These are phyloP conservation scores for Cantharellus cinnabarinus DNA, from an alignment of 768 basidiomycete genomes.

Conservation along the genomic window DNA sequence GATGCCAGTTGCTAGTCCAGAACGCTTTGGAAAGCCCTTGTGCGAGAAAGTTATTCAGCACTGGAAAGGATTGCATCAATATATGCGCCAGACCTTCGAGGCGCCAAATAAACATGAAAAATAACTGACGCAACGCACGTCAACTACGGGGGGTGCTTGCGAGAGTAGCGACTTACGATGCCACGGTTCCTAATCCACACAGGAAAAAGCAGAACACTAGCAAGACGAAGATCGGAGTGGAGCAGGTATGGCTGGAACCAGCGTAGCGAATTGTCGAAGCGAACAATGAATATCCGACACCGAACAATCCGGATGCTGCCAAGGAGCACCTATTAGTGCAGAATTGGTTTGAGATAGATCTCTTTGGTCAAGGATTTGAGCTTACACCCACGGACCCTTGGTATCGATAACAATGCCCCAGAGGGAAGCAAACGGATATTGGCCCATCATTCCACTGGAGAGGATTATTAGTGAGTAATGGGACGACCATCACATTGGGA, in stretches of 20 bases:
- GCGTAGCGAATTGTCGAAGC: conserved; percentile 23
- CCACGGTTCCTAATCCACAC: conserved; percentile 45
- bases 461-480: conserved; percentile 2
- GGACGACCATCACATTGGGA: background rate
- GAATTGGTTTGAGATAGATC: background rate
- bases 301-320: conserved; percentile 35
- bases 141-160: background rate
- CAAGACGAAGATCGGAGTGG: conserved; percentile 15
- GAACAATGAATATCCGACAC: conserved; percentile 40
- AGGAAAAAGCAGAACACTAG: conserved; percentile 39
- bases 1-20: conserved; percentile 11
- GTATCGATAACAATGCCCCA: conserved; percentile 49
- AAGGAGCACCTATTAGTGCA: conserved; percentile 31
- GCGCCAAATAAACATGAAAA: conserved; percentile 62
- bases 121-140: conserved; percentile 21
- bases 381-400: conserved; percentile 36
- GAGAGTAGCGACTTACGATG: conserved; percentile 34
- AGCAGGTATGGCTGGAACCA: background rate
- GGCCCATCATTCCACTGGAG: conserved; percentile 56
- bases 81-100: conserved; percentile 29
- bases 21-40: conserved; percentile 1
- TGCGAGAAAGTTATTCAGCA: background rate
- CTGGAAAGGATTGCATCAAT: background rate
- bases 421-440: conserved; percentile 55
- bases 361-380: background rate